phyloP scores from a whole-genome alignment of 257 asterid genomes.

The Fraxinus anomala region DNA sequence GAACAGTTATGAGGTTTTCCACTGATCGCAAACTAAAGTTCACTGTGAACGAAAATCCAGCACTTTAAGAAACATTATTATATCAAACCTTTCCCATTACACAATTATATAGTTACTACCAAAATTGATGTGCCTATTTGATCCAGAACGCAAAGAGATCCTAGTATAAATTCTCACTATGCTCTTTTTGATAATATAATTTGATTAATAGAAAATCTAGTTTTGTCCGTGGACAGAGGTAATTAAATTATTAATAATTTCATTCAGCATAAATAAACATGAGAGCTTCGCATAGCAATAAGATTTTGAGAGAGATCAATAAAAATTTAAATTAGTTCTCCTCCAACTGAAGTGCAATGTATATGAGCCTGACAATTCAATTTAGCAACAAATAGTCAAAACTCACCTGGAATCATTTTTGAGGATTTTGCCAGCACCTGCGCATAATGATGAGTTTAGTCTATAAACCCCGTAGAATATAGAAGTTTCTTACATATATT shows the following conservation, averaged over 20 bases:
- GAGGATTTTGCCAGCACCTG: conserved; percentile 93
- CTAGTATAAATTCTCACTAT: not conserved
- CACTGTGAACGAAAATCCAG: conserved; percentile 5
- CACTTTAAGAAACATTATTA: not conserved
- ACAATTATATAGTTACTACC: too few relatives aligned
- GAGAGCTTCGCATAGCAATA: conserved; percentile 11
- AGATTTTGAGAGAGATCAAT: not conserved
- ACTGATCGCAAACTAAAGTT: not conserved
- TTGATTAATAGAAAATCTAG: not conserved
- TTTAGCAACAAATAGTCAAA: not conserved
- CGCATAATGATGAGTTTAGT: conserved; percentile 36
- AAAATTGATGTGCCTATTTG: too few relatives aligned
- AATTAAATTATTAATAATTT: not conserved
- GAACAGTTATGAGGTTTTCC: conserved; percentile 3
- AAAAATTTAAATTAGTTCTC: not conserved
- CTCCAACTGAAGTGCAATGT: not conserved
- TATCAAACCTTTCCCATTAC: not conserved
- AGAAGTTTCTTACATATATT: not conserved
- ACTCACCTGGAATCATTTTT: conserved; percentile 90
- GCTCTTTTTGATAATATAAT: not conserved
- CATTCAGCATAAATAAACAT: conserved; percentile 9
- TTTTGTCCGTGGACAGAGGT: not conserved
- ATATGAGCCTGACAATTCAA: not conserved
- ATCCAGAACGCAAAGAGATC: too few relatives aligned
- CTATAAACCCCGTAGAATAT: not conserved